Percentiles rank a stretch among this genome's conserved stretches.
phyloP scores from a whole-genome alignment of 1,284 basidiomycete species.

The Microbotryomycetes sp. region DNA sequence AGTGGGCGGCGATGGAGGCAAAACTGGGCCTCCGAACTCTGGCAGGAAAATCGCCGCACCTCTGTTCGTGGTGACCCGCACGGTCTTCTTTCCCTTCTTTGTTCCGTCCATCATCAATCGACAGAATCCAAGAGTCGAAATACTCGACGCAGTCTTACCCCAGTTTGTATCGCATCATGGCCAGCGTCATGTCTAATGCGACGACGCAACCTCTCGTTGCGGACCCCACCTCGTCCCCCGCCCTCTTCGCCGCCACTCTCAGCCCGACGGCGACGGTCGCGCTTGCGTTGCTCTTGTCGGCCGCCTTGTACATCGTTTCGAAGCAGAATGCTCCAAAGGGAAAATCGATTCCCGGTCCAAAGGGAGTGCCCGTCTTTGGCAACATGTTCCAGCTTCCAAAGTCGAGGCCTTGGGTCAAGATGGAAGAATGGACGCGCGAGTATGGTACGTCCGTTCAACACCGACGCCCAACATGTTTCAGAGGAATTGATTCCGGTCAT shows the following conservation, averaged over 20 bases:
- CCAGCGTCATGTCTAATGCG: no score
- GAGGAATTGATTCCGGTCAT: not conserved
- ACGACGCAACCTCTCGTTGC: not conserved
- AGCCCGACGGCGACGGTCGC: not conserved
- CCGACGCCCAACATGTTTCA: not conserved
- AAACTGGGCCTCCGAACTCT: not conserved
- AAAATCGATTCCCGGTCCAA: constrained; percentile 3
- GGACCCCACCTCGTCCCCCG: not conserved
- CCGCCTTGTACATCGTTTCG: not conserved
- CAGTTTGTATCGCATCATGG: no score
- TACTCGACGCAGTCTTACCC: not conserved
- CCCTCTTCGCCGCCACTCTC: not conserved
- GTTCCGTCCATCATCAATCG: not conserved
- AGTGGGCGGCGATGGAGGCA: not conserved
- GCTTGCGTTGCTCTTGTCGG: not conserved
- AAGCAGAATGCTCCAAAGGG: not conserved
- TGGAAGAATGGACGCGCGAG: constrained; percentile 32
- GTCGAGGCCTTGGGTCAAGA: constrained; percentile 30
- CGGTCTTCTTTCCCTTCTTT: not conserved
- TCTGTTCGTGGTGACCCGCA: not conserved
- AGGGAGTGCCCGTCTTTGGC: constrained; percentile 26
- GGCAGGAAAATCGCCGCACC: not conserved
- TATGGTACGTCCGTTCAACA: constrained; percentile 13
- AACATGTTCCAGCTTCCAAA: constrained; percentile 33
- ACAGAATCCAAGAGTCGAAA: not conserved